A percentile compares a stretch with the other conserved stretches of the same genome.
These are phyloP conservation scores for Skeletonema menzelii DNA, from an alignment of 108 stramenopile species.

Conservation along the genomic window DNA sequence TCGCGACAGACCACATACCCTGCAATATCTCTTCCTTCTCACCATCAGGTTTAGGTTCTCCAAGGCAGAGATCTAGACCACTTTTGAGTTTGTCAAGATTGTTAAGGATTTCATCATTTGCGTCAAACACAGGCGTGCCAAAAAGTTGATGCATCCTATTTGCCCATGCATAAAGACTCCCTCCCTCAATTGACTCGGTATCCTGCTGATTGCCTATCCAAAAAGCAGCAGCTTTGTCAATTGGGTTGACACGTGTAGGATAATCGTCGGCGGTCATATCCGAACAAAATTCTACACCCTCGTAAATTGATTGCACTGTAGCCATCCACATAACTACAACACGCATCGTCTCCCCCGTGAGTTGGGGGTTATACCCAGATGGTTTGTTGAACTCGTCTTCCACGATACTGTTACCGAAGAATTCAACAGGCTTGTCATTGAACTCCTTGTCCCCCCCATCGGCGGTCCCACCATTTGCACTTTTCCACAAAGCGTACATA, in stretches of 20 bases:
- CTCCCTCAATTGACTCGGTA: conserved; percentile 45
- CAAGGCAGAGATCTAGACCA: conserved; percentile 33
- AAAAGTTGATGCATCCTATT: conserved; percentile 51
- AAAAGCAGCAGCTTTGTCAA: conserved; percentile 59
- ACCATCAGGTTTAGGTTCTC: conserved; percentile 8
- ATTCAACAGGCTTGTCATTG: conserved; percentile 51
- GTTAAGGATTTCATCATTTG: conserved; percentile 45
- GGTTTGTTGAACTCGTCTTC: conserved; percentile 26
- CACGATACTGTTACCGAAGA: conserved; percentile 62
- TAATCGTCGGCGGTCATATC: conserved; percentile 8
- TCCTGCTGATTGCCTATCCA: conserved; percentile 59
- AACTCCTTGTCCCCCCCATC: conserved; percentile 21
- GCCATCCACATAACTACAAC: conserved; percentile 68
- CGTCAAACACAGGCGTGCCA: conserved; percentile 39
- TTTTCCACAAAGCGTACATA: not conserved
- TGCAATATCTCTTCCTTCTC: conserved; percentile 16
- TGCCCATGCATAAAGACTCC: conserved; percentile 57
- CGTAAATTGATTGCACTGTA: conserved; percentile 45
- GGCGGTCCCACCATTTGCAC: not conserved
- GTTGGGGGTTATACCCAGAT: not conserved
- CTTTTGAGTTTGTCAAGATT: conserved; percentile 40
- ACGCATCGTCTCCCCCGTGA: not conserved
- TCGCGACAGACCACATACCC: conserved; percentile 32
- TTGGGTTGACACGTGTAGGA: conserved; percentile 14
- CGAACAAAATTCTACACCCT: conserved; percentile 41